Evolutionary conservation across 305 asterid species (phyloP), one percentile per base, ranked within the genome.

Genomic region (Striga hermonthica): DNA sequence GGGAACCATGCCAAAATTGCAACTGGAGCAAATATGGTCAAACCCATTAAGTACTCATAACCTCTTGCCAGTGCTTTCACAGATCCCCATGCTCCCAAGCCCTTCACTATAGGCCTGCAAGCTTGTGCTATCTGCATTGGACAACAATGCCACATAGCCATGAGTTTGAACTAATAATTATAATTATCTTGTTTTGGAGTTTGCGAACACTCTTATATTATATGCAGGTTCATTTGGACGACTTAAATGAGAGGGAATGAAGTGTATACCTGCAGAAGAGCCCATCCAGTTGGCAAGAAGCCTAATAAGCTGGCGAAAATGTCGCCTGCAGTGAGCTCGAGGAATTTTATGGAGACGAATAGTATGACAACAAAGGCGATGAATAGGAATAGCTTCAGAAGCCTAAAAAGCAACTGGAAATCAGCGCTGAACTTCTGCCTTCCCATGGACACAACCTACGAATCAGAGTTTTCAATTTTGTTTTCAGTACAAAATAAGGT

Each of bases 221-320:
- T 22, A 22, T 22, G 31, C 31, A 22, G 31, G 31, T 22, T 22
- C 31, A 22, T 45, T 45, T 45, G 50, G 50, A 45, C 31, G 31
- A 22, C 31, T 7, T 45, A 9, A 22, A 9, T 5, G 2, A 15
- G 40, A 56, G 61, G 15, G 12, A 56, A 6, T 9, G 16, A 22
- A 43, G 41, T 60, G 69, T 72, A 66, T 71, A 90, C 95, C 91
- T 57, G 88, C 38, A 94, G 83, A 65, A 94, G 83, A 69, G 95
- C 95, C 98, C 99, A 94, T 65, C 96, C 95, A 6, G 98, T 87
- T 13, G 99, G 96, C 71, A 90, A 66, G 85, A 94, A 94, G 36
- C 95, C 98, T 69, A 94, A 69, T 66, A 91, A 79, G 78, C 96
- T 79, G 56, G 95, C 83, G 9, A 86, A 88, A 0, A 88, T 82